phyloP scores from a whole-genome alignment of 2,329 filamentous ascomycete species.

The Paecilomyces sp. region DNA sequence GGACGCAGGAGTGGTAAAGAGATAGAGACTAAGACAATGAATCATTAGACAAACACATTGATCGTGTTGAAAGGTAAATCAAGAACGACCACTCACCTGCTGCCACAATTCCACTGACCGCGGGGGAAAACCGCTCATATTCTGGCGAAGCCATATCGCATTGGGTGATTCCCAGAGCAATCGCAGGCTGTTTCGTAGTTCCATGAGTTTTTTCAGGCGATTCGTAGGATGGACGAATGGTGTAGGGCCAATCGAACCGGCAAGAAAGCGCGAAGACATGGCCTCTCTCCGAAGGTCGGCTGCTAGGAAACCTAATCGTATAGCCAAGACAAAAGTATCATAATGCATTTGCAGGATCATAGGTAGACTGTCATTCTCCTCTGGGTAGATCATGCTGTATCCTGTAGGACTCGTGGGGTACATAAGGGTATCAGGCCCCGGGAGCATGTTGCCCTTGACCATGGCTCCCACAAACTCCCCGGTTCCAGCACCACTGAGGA shows the following conservation, averaged over 20 bases:
- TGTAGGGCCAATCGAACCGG: conserved; percentile 1
- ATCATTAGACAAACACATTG: conserved; percentile 1
- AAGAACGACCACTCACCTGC: conserved; percentile 28
- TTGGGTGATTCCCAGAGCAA: conserved; percentile 32
- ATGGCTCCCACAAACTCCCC: conserved; percentile 45
- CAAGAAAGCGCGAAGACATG: conserved; percentile 9
- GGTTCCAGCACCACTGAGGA: conserved; percentile 45
- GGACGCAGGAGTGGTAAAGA: conserved; percentile 43
- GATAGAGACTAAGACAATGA: conserved; percentile 28
- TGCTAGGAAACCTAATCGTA: conserved; percentile 38
- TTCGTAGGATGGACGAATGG: conserved; percentile 14
- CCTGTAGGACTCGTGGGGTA: conserved; percentile 27
- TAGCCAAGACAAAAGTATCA: conserved; percentile 38
- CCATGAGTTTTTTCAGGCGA: conserved; percentile 25
- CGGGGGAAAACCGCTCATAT: conserved; percentile 28
- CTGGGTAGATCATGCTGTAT: conserved; percentile 28
- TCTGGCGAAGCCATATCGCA: conserved; percentile 26
- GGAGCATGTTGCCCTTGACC: conserved; percentile 42
- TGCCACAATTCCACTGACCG: conserved; percentile 34
- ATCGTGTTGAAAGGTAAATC: not conserved
- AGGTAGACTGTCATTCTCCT: conserved; percentile 31
- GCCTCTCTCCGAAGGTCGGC: conserved; percentile 32
- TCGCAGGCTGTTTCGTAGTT: conserved; percentile 29
- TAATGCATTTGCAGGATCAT: conserved; percentile 39
- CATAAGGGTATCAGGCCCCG: conserved; percentile 31